A percentile compares a stretch with the other conserved stretches of the same genome.
Conservation (phyloP, 108 stramenopile species). For the Nannochloropsis oceanica region DNA sequence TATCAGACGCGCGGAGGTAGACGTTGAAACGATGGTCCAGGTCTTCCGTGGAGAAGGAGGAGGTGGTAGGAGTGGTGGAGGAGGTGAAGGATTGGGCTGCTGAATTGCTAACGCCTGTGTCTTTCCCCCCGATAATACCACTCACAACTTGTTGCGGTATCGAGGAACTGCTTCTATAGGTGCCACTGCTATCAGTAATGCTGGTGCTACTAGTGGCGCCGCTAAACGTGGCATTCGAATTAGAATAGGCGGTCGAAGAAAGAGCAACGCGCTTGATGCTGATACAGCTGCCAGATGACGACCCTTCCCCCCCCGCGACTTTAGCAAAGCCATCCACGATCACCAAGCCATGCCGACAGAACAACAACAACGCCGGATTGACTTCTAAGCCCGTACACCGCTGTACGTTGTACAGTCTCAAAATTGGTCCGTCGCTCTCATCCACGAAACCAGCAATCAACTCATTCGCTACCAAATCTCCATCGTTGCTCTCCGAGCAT, state of each 20-base stretch:
- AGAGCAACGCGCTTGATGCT: neutral
- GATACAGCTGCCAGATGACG: neutral
- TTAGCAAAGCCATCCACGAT: constrained; percentile 8
- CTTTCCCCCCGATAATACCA: neutral
- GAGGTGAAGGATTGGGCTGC: neutral
- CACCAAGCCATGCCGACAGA: constrained; percentile 5
- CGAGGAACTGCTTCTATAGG: neutral
- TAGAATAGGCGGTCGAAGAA: neutral
- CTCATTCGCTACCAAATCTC: neutral
- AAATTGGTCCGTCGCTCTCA: neutral
- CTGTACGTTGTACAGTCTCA: constrained; percentile 7
- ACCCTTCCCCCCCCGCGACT: neutral
- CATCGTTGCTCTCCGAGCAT: neutral
- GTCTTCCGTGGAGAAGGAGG: neutral
- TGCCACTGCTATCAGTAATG: no score
- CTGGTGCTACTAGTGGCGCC: no score
- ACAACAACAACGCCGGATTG: neutral
- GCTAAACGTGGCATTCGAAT: neutral
- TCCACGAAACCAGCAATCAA: constrained; percentile 6
- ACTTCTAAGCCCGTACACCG: constrained; percentile 8
- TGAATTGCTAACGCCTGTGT: neutral
- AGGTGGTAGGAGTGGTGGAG: neutral
- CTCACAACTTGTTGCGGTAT: neutral
- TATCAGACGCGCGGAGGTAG: neutral
- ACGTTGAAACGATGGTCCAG: neutral